Percentiles rank a stretch among this genome's conserved stretches.
phyloP scores from a whole-genome alignment of 305 asterid species.

The Fraxinus sp. region DNA sequence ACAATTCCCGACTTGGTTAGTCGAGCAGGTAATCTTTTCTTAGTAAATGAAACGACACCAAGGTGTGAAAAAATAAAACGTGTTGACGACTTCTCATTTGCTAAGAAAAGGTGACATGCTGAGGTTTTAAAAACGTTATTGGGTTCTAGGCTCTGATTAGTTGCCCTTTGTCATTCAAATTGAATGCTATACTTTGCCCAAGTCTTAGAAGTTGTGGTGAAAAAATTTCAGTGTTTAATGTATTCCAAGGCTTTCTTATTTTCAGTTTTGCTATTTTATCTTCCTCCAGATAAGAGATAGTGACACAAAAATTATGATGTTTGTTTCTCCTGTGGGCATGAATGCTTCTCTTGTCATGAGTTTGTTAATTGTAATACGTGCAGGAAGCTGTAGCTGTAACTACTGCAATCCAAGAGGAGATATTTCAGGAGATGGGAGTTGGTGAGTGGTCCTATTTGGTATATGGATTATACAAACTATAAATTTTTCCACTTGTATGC shows the following conservation, averaged over 20 bases:
- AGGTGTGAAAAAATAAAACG: neutral
- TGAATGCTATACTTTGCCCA: neutral
- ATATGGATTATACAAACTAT: neutral
- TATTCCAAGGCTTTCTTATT: neutral
- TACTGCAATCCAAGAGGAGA: conserved; percentile 79
- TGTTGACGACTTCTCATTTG: neutral
- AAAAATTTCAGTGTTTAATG: neutral
- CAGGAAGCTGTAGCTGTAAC: conserved; percentile 89
- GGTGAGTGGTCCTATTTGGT: conserved; percentile 51
- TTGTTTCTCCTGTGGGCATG: neutral
- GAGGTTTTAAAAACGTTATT: neutral
- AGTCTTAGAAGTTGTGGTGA: neutral
- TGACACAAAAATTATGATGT: neutral
- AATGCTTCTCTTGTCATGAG: neutral
- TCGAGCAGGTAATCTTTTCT: neutral
- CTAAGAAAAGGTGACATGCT: neutral
- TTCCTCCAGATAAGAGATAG: neutral
- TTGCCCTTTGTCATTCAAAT: neutral
- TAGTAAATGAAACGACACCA: neutral
- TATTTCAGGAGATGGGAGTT: conserved; percentile 73
- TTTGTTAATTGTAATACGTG: conserved; percentile 12
- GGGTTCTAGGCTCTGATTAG: neutral
- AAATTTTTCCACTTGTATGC: neutral
- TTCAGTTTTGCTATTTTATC: neutral
- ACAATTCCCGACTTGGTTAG: neutral